These are phyloP conservation scores for Mycena haematopus DNA, from an alignment of 768 basidiomycete species.

Conservation along the genomic window DNA sequence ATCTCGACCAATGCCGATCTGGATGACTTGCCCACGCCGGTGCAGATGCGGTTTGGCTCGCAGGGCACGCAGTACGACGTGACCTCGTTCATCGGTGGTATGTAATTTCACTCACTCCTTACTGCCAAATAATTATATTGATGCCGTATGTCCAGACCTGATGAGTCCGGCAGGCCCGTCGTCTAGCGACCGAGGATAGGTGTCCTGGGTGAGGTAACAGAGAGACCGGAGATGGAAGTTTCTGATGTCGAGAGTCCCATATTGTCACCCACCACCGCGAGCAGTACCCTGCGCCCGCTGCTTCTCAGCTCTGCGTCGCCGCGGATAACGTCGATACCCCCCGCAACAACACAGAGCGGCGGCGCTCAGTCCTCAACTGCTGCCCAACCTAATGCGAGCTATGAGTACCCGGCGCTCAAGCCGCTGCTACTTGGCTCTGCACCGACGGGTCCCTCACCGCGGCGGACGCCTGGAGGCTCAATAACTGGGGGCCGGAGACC, in stretches of 20 bases:
- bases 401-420: constrained; percentile 27
- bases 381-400: not conserved
- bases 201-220: constrained; percentile 29
- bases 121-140: not conserved
- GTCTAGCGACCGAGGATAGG: constrained; percentile 10
- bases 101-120: constrained; percentile 18
- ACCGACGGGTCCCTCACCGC: constrained; percentile 32
- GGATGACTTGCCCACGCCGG: constrained; percentile 21
- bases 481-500: constrained; percentile 9
- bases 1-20: constrained; percentile 23
- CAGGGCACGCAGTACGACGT: constrained; percentile 68
- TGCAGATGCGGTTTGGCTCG: constrained; percentile 42
- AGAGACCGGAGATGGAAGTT: constrained; percentile 17
- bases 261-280: constrained; percentile 8
- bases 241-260: constrained; percentile 26
- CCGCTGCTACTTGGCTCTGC: constrained; percentile 45
- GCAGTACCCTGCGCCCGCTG: constrained; percentile 22
- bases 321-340: constrained; percentile 21
- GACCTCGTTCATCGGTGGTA: constrained; percentile 73
- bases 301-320: constrained; percentile 17
- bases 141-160: constrained; percentile 30
- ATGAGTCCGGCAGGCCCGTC: constrained; percentile 26
- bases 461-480: constrained; percentile 10
- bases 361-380: constrained; percentile 14
- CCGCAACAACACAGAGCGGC: constrained; percentile 15